Evolutionary conservation across 2,329 filamentous ascomycete genomes (phyloP).

Genomic region (Dactylellina drechsleri): DNA sequence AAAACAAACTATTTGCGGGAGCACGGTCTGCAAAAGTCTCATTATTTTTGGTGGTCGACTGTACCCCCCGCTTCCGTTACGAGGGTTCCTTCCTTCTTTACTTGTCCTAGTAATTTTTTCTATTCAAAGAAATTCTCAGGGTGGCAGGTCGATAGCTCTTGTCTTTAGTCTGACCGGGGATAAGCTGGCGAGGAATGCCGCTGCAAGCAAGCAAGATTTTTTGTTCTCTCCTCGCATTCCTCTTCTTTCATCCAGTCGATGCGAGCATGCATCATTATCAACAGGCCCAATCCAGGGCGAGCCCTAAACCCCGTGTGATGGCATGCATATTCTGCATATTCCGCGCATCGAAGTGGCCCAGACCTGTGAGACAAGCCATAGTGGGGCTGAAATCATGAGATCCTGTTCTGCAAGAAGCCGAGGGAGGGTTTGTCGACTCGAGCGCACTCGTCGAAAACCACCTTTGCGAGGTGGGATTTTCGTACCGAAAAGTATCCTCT

Average conservation of each 20-base stretch:
- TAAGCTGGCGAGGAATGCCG: neutral
- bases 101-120: constrained; percentile 17
- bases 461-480: constrained; percentile 1
- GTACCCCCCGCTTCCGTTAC: too few species aligned
- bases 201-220: constrained; percentile 22
- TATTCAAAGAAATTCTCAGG: constrained; percentile 31
- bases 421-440: neutral
- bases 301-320: constrained; percentile 32
- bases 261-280: constrained; percentile 38
- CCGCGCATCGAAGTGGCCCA: constrained; percentile 7
- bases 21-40: too few species aligned
- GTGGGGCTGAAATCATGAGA: constrained; percentile 17
- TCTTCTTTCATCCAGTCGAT: constrained; percentile 16
- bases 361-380: constrained; percentile 19
- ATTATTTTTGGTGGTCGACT: too few species aligned
- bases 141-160: neutral
- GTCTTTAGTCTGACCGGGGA: neutral
- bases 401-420: neutral
- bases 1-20: too few species aligned
- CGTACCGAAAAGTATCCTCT: neutral
- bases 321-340: constrained; percentile 18
- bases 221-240: neutral
- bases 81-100: constrained; percentile 13
- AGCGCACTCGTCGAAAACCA: neutral
- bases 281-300: constrained; percentile 40